Evolutionary conservation across 371 early-diverging fungal genomes (phyloP), one percentile per base, ranked within the genome.

Genomic region (Umbelopsis sp.): DNA sequence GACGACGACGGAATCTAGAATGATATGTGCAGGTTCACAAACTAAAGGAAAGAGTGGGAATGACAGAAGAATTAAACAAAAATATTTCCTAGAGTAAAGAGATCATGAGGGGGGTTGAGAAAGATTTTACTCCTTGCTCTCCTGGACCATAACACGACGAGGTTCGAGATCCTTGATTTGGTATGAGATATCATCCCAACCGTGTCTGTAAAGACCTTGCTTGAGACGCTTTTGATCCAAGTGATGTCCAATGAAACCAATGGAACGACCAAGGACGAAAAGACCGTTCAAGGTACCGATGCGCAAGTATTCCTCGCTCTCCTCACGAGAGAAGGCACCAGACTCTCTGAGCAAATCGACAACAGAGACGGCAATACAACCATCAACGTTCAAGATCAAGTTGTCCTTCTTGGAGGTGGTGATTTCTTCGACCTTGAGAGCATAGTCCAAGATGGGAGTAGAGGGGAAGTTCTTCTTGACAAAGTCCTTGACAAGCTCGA

Each of bases 341-440:
- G 94, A 95, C 69, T 93, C 86, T 50, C 98, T 86, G 75, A 98
- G 80, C 72, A 98, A 81, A 77, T 98, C 98, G 29, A 98, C 98
- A 78, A 98, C 97, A 62, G 95, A 89, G 35, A 95, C 93, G 52
- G 96, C 98, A 69, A 97, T 93, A 63, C 96, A 97, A 69, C 98
- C 98, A 79, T 98, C 98, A 4, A 98, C 97, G 74, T 98, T 98
- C 75, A 98, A 83, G 68, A 98, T 98, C 82, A 98, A 79, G 79
- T 97, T 97, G 73, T 98, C 98, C 89, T 98, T 98, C 90, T 98
- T 98, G 75, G 88, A 82, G 2, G 98, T 98, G 6, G 98, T 98
- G 77, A 98, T 94, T 57, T 91, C 89, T 83, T 98, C 98, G 38
- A 97, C 97, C 68, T 91, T 93, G 50, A 94, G 82, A 9, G 98